These are phyloP conservation scores for Closterium sp. DNA, from an alignment of 139 green algal species.

Conservation along the genomic window DNA sequence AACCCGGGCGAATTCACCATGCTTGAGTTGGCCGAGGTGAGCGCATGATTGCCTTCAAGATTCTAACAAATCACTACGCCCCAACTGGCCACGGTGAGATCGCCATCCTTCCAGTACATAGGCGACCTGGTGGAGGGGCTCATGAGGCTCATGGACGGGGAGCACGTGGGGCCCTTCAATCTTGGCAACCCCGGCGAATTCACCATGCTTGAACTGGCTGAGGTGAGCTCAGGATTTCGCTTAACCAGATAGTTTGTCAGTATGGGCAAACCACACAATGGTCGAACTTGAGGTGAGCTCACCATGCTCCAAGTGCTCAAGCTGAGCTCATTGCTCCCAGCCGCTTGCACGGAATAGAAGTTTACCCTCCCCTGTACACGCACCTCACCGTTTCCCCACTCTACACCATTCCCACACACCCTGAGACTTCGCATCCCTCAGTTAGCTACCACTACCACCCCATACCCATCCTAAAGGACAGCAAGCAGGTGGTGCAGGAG, in stretches of 20 bases:
- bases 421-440: too few species aligned
- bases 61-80: conserved; percentile 68
- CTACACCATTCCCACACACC: too few species aligned
- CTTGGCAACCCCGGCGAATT: conserved; percentile 98
- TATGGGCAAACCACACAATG: too few species aligned
- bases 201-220: conserved; percentile 96
- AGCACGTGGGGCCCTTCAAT: conserved; percentile 97
- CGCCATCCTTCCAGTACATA: conserved; percentile 86
- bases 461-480: too few species aligned
- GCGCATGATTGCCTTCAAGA: not conserved
- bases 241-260: not conserved
- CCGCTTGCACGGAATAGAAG: too few species aligned
- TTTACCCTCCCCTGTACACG: too few species aligned
- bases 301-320: too few species aligned
- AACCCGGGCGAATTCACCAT: conserved; percentile 99
- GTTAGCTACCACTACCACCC: too few species aligned
- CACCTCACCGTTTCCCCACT: too few species aligned
- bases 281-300: too few species aligned
- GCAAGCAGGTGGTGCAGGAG: conserved; percentile 70
- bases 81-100: conserved; percentile 76
- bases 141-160: conserved; percentile 63
- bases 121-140: conserved; percentile 73
- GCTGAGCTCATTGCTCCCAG: too few species aligned
- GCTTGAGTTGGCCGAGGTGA: conserved; percentile 66
- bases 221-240: conserved; percentile 31